A percentile compares a stretch with the other conserved stretches of the same genome.
Evolutionary conservation across 2,329 filamentous ascomycete genomes (phyloP).

Genomic region (Penicillium sp.): DNA sequence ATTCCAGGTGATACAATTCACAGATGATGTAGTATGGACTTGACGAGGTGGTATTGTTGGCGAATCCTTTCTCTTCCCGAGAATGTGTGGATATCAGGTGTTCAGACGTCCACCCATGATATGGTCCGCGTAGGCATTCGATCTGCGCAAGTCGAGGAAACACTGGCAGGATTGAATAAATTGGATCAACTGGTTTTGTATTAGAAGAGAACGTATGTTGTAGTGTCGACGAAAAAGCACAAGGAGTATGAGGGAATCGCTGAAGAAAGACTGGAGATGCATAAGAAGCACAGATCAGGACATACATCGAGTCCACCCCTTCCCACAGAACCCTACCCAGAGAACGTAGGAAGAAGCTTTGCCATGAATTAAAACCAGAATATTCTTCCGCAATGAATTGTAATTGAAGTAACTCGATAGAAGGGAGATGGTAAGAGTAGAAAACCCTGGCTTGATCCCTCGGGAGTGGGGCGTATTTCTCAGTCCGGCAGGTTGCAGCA

Average conservation of each 20-base stretch:
- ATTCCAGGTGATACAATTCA: background rate
- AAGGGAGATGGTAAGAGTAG: conserved; percentile 12
- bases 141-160: conserved; percentile 3
- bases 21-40: background rate
- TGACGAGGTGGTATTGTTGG: background rate
- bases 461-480: conserved; percentile 33
- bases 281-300: conserved; percentile 8
- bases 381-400: background rate
- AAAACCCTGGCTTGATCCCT: conserved; percentile 20
- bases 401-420: conserved; percentile 12
- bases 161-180: conserved; percentile 1
- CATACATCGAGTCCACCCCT: conserved; percentile 12
- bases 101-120: conserved; percentile 24
- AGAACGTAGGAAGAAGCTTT: background rate
- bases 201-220: background rate
- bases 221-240: background rate
- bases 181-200: conserved; percentile 1
- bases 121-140: conserved; percentile 21
- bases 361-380: background rate
- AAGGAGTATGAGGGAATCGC: conserved; percentile 4
- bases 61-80: background rate
- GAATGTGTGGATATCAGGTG: conserved; percentile 21
- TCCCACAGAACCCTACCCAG: conserved; percentile 3
- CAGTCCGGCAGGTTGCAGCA: conserved; percentile 28
- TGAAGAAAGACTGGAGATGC: conserved; percentile 4